Evolutionary conservation across 2,329 filamentous ascomycete species (phyloP), one percentile per base, ranked within the genome.

Genomic region (Hypocreales sp.): DNA sequence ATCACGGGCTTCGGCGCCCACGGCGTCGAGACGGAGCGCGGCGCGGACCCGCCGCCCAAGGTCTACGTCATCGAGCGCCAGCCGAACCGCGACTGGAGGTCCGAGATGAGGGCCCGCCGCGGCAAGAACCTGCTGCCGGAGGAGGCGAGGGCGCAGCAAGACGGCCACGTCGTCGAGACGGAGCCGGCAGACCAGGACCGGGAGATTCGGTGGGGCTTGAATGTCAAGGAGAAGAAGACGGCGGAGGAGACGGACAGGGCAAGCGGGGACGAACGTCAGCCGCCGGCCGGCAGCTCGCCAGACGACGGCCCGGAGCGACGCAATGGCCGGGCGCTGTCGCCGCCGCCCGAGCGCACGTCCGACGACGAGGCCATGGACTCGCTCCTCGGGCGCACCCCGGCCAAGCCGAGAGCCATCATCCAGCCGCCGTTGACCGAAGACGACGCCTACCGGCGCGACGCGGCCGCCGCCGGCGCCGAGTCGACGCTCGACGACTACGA

Each of bases 401-500:
- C 50, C 13, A 45, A 46, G 10, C 24, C 28, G 10, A 46, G 70
- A 31, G 53, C 70, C 9, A 49, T 74, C 11, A 76, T 79, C 31
- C 45, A 47, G 4, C 44, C 62, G 10, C 30, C 25, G 7, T 13
- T 28, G 13, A 64, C 62, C n/a, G 76, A 80, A 38, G 60, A 67
- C 36, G 75, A 79, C 32, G 73, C 72, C 3, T 86, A 83, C 42
- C 61, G 62, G 18, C 65, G 69, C 15, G 81, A 87, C 46, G 67
- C 86, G 17, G 61, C 67, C 9, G 58, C 67, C 15, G 77, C 83
- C 1, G 84, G 83, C 1, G 79, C 83, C 14, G 64, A 71, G 17
- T 76, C 83, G 4, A 80, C 74, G 0, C 58, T 92, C 12, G 79
- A 81, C 19, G 82, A 90, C 42, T 95, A 95, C 54, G 77, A 79